A percentile compares a stretch with the other conserved stretches of the same genome.
These are phyloP conservation scores for Phytopythium boreale DNA, from an alignment of 352 stramenopile genomes.

Conservation along the genomic window DNA sequence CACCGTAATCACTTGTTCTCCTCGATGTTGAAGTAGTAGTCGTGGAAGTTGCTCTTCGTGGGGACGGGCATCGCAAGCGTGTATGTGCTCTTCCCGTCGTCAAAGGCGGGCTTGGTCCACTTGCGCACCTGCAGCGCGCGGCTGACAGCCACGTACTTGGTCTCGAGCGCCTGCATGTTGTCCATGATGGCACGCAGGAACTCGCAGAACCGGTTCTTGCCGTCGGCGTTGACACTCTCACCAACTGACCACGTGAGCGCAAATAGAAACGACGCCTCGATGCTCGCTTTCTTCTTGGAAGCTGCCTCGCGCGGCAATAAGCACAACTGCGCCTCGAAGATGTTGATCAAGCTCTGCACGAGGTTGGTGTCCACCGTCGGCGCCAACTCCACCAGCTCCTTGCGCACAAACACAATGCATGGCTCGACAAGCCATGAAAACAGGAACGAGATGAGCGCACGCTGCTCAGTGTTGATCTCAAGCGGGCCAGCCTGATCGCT, in stretches of 20 bases:
- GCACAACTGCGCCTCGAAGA: constrained; percentile 77
- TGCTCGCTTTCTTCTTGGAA: constrained; percentile 52
- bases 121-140: constrained; percentile 81
- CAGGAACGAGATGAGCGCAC: constrained; percentile 63
- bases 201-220: constrained; percentile 68
- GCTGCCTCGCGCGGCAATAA: constrained; percentile 68
- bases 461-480: constrained; percentile 77
- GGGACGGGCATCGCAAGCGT: constrained; percentile 49
- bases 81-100: constrained; percentile 58
- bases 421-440: constrained; percentile 90
- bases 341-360: constrained; percentile 84
- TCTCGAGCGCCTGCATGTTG: constrained; percentile 62
- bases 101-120: constrained; percentile 70
- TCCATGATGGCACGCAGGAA: constrained; percentile 82
- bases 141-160: constrained; percentile 71
- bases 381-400: constrained; percentile 82
- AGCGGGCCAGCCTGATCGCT: constrained; percentile 37
- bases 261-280: constrained; percentile 90
- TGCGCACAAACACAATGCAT: constrained; percentile 86
- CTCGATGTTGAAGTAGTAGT: constrained; percentile 85
- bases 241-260: constrained; percentile 90
- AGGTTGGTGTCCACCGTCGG: constrained; percentile 91
- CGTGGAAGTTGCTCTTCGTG: constrained; percentile 74
- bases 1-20: constrained; percentile 89
- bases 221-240: constrained; percentile 72